These are phyloP conservation scores for Podila clonocystis DNA, from an alignment of 192 early-diverging fungal species.

Conservation along the genomic window DNA sequence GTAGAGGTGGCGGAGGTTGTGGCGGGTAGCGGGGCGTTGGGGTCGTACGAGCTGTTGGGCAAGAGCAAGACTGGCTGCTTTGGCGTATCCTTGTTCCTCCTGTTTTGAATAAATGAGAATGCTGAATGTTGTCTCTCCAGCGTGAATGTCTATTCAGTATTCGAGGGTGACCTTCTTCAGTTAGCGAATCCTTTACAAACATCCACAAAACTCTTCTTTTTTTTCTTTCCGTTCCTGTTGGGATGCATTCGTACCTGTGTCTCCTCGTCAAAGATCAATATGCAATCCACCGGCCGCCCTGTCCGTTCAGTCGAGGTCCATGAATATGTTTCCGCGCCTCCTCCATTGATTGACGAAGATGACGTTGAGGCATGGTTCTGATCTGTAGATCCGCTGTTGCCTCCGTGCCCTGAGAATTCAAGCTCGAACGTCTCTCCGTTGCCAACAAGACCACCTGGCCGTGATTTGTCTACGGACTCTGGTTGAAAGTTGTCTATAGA, in stretches of 20 bases:
- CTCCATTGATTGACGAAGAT: neutral
- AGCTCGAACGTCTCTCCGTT: constrained; percentile 49
- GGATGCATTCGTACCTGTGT: constrained; percentile 17
- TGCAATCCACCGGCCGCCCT: constrained; percentile 29
- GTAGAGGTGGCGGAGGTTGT: constrained; percentile 10
- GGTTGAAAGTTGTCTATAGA: constrained; percentile 43
- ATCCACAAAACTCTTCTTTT: neutral
- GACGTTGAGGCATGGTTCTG: constrained; percentile 2
- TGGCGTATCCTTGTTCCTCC: constrained; percentile 17
- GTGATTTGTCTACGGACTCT: constrained; percentile 48
- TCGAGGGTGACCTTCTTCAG: neutral
- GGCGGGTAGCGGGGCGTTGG: constrained; percentile 16
- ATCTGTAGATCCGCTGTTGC: neutral
- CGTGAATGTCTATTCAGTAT: constrained; percentile 27
- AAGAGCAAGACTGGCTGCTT: constrained; percentile 22
- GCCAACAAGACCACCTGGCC: constrained; percentile 33
- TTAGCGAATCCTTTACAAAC: neutral
- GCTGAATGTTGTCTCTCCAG: constrained; percentile 40
- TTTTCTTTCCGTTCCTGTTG: too few relatives aligned
- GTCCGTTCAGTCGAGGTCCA: constrained; percentile 25
- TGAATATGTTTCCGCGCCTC: constrained; percentile 28
- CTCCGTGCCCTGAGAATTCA: constrained; percentile 35
- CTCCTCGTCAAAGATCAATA: constrained; percentile 46
- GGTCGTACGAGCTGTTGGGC: constrained; percentile 35
- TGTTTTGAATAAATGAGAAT: constrained; percentile 33